These are phyloP conservation scores for Solioccasus polychromus DNA, from an alignment of 768 basidiomycete species.

Conservation along the genomic window DNA sequence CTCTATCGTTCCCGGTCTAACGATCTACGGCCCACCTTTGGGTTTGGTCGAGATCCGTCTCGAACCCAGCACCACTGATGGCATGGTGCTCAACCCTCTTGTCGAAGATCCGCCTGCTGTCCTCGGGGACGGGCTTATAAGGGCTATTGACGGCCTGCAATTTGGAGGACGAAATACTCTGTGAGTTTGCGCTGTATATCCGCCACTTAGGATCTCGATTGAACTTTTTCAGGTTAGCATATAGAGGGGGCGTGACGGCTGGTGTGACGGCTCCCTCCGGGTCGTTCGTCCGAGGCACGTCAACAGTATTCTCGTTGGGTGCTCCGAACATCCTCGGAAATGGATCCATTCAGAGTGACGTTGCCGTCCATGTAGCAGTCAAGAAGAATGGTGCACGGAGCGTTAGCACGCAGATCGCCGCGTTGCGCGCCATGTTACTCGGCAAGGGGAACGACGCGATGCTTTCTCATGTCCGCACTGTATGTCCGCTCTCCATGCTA, in stretches of 20 bases:
- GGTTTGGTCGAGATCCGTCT: conserved; percentile 67
- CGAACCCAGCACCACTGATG: conserved; percentile 73
- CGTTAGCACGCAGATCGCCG: conserved; percentile 65
- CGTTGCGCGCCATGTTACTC: conserved; percentile 57
- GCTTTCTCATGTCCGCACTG: conserved; percentile 15
- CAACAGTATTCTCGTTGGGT: conserved; percentile 58
- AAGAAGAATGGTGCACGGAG: conserved; percentile 42
- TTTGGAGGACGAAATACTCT: conserved; percentile 13
- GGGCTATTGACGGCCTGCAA: conserved; percentile 43
- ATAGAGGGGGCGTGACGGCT: conserved; percentile 64
- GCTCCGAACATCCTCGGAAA: conserved; percentile 24
- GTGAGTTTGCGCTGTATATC: conserved; percentile 17
- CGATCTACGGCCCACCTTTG: conserved; percentile 68
- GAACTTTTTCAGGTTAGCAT: conserved; percentile 49
- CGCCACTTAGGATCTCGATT: not conserved
- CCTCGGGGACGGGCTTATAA: conserved; percentile 7
- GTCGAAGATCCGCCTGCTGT: conserved; percentile 36
- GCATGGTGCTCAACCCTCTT: conserved; percentile 55
- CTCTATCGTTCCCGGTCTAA: conserved; percentile 62
- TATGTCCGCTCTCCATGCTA: no score
- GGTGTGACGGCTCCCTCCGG: conserved; percentile 54
- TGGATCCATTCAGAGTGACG: conserved; percentile 41
- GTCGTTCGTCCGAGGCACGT: conserved; percentile 55
- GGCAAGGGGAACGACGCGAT: conserved; percentile 45
- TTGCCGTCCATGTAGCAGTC: conserved; percentile 63